Evolutionary conservation across 108 stramenopile species (phyloP).

Genomic region (Cyclotella baltica): DNA sequence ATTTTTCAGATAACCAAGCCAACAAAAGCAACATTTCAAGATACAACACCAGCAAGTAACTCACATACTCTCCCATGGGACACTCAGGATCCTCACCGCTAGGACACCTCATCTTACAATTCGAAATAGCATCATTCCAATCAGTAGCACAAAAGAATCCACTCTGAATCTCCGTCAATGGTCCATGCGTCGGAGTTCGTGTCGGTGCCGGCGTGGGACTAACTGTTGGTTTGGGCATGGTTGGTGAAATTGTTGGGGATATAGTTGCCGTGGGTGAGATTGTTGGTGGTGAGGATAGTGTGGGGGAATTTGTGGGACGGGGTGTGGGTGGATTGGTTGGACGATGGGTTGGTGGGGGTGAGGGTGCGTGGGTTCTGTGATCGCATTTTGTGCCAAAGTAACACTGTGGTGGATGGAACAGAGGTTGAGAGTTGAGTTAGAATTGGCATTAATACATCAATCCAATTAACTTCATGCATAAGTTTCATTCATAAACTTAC

Average conservation of each 20-base stretch:
- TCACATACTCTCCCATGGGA: slow-evolving; percentile 8
- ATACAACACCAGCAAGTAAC: no score
- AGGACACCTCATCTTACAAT: slow-evolving; percentile 39
- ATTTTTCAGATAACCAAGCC: not conserved
- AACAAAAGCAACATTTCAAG: not conserved
- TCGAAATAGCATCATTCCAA: slow-evolving; percentile 42
- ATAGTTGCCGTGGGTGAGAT: slow-evolving; percentile 1
- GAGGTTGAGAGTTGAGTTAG: not conserved
- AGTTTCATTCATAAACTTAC: not conserved
- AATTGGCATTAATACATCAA: not conserved
- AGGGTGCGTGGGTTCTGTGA: slow-evolving; percentile 32
- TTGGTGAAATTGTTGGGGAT: not conserved
- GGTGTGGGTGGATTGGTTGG: slow-evolving; percentile 27
- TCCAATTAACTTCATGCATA: not conserved
- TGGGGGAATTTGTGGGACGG: not conserved
- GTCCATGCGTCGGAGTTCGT: slow-evolving; percentile 35
- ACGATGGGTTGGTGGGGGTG: slow-evolving; percentile 34
- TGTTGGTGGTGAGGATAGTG: slow-evolving; percentile 11
- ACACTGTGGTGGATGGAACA: slow-evolving; percentile 14
- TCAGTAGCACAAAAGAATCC: slow-evolving; percentile 37
- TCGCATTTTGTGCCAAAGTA: slow-evolving; percentile 42
- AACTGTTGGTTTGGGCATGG: slow-evolving; percentile 9
- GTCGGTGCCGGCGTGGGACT: slow-evolving; percentile 43
- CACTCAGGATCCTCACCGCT: slow-evolving; percentile 30
- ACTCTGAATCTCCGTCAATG: slow-evolving; percentile 30